Evolutionary conservation across 176 grass and related monocot species (phyloP), one percentile per base, ranked within the genome.

Genomic region (Metroxylon sagu): DNA sequence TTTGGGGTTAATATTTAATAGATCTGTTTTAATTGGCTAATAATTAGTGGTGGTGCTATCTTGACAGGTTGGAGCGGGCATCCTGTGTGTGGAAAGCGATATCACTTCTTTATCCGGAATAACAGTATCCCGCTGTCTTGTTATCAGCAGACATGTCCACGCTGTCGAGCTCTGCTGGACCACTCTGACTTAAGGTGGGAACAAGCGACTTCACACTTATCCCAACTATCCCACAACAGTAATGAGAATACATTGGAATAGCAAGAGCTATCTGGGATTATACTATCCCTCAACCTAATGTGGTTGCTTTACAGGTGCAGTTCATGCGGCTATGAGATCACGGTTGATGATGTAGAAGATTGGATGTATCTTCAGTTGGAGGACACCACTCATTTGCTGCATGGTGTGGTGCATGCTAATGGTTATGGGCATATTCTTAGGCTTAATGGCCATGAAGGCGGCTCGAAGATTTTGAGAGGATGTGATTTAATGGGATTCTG

Each of bases 101-200:
- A 88, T 55, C 89, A 95, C 59, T 95, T 88, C 64, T 74, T 95
- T 74, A 95, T 95, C 25, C 75, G 78, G 31, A 82, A 85, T 10
- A 61, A 60, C 0, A 57, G 54, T 7, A 62, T 14, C 14, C 65
- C 51, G n/a, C 48, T 17, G 16, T 16, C 29, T 0, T 4, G 12
- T 14, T 6, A 54, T 6, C 6, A 15, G 51, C 59, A 57, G 62
- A 71, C 49, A 29, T 95, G 89, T 52, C 54, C 53, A 16, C 58
- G 68, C 48, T 95, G 89, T 54, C 78, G 85, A 14, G 18, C 57
- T 15, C 72, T 64, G 68, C 67, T 64, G 26, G 50, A 78, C 50
- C 25, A 68, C 25, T 71, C 57, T 4, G 68, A 67, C 54, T 54
- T 57, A 21, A 67, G 89, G 89, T 94, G 23, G 59, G 84, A 52